A percentile compares a stretch with the other conserved stretches of the same genome.
These are phyloP conservation scores for Colletotrichum abscissum DNA, from an alignment of 2,329 filamentous ascomycete species.

Conservation along the genomic window DNA sequence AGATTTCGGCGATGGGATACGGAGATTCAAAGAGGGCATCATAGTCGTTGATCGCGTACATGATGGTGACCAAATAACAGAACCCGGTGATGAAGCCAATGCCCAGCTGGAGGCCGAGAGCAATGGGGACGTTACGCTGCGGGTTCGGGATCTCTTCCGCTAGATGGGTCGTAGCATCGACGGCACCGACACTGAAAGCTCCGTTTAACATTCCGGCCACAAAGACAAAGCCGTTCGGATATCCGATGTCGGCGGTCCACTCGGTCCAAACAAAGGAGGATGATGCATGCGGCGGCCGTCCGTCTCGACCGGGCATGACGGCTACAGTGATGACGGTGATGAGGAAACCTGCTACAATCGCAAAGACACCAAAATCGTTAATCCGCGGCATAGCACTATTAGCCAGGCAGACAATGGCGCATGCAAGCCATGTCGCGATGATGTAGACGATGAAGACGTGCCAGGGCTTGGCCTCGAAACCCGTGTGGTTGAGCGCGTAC, in stretches of 20 bases:
- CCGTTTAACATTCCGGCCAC: slow-evolving; percentile 66
- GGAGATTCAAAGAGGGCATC: slow-evolving; percentile 60
- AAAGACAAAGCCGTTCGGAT: slow-evolving; percentile 54
- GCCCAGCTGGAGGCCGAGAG: slow-evolving; percentile 60
- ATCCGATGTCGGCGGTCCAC: slow-evolving; percentile 53
- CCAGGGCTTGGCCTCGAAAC: slow-evolving; percentile 51
- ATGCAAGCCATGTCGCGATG: slow-evolving; percentile 52
- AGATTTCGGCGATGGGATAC: slow-evolving; percentile 76
- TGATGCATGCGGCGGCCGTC: slow-evolving; percentile 44
- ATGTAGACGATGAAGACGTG: slow-evolving; percentile 57
- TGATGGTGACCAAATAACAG: slow-evolving; percentile 61
- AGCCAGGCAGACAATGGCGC: slow-evolving; percentile 59
- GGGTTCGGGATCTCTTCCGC: slow-evolving; percentile 72
- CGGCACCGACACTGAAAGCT: slow-evolving; percentile 74
- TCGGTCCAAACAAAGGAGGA: slow-evolving; percentile 53
- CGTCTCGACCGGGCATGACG: slow-evolving; percentile 57
- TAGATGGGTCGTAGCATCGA: slow-evolving; percentile 73
- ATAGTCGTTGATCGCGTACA: slow-evolving; percentile 69
- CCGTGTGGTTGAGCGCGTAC: slow-evolving; percentile 54
- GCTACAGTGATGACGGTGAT: slow-evolving; percentile 66
- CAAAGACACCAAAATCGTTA: slow-evolving; percentile 64
- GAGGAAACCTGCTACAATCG: slow-evolving; percentile 64
- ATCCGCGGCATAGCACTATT: slow-evolving; percentile 64
- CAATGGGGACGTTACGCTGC: slow-evolving; percentile 63
- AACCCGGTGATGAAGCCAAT: slow-evolving; percentile 65